Evolutionary conservation across 305 asterid species (phyloP).

Genomic region (Fraxinus sp.): DNA sequence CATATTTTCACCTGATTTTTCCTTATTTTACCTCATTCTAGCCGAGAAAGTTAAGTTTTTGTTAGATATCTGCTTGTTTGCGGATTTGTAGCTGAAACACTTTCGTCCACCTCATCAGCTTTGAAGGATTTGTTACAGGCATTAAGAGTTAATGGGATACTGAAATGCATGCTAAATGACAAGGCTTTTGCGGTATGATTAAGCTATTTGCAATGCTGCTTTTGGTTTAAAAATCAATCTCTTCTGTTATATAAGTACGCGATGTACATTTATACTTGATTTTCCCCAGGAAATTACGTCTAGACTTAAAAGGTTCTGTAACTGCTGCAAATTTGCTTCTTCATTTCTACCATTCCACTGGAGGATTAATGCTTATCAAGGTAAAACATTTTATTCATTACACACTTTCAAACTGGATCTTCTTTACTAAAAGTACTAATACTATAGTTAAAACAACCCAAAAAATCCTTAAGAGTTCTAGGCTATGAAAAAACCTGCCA

Average conservation of each 20-base stretch:
- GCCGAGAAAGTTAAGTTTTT: no score
- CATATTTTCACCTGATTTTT: no score
- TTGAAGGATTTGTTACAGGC: slow-evolving; percentile 67
- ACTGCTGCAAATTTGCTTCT: slow-evolving; percentile 54
- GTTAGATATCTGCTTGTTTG: no score
- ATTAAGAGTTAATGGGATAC: slow-evolving; percentile 59
- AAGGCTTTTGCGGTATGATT: slow-evolving; percentile 53
- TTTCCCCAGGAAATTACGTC: slow-evolving; percentile 52
- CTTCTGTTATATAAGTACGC: slow-evolving; percentile 5
- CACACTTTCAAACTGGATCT: background rate
- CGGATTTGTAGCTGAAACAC: slow-evolving; percentile 42
- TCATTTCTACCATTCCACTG: slow-evolving; percentile 65
- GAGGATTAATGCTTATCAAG: slow-evolving; percentile 69
- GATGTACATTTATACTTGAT: slow-evolving; percentile 11
- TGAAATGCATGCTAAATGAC: slow-evolving; percentile 62
- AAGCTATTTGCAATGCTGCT: background rate
- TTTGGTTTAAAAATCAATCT: background rate
- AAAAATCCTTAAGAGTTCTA: background rate
- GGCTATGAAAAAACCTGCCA: background rate
- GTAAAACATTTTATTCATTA: slow-evolving; percentile 29
- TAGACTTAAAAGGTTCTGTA: slow-evolving; percentile 46
- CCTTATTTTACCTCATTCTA: no score
- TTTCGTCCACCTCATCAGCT: slow-evolving; percentile 51
- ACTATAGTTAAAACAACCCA: background rate
- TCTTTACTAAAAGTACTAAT: background rate